phyloP scores from a whole-genome alignment of 805 yeast genomes.

The Saccharomycopsis lassenensis region DNA sequence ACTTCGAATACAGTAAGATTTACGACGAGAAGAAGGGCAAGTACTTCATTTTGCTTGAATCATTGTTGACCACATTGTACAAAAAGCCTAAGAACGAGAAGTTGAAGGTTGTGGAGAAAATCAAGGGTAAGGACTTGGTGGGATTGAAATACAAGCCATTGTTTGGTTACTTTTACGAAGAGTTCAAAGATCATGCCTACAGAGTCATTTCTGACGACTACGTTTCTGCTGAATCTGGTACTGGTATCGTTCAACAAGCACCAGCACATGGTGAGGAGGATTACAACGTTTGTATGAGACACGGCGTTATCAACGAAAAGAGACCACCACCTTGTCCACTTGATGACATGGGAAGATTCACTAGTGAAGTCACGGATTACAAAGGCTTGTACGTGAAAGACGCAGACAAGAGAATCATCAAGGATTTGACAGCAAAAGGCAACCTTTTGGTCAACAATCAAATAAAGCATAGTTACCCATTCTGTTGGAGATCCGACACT shows the following conservation, averaged over 20 bases:
- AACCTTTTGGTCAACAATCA: constrained; percentile 67
- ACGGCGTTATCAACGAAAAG: constrained; percentile 64
- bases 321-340: constrained; percentile 84
- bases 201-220: constrained; percentile 72
- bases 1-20: constrained; percentile 84
- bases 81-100: constrained; percentile 92
- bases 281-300: constrained; percentile 68
- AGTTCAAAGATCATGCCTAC: constrained; percentile 69
- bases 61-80: constrained; percentile 72
- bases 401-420: constrained; percentile 87
- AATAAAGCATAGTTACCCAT: constrained; percentile 92
- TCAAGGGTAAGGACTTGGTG: constrained; percentile 68
- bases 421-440: constrained; percentile 68
- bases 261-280: constrained; percentile 99
- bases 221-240: constrained; percentile 92
- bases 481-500: constrained; percentile 99
- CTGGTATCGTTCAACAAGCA: constrained; percentile 97
- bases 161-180: constrained; percentile 68
- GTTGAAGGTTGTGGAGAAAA: constrained; percentile 67
- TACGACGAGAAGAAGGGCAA: constrained; percentile 78
- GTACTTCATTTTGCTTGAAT: constrained; percentile 76
- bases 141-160: constrained; percentile 78
- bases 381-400: constrained; percentile 86
- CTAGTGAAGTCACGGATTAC: constrained; percentile 61
- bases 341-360: constrained; percentile 85